phyloP scores from a whole-genome alignment of 2,329 filamentous ascomycete genomes.

The Cercospora nicotianae region DNA sequence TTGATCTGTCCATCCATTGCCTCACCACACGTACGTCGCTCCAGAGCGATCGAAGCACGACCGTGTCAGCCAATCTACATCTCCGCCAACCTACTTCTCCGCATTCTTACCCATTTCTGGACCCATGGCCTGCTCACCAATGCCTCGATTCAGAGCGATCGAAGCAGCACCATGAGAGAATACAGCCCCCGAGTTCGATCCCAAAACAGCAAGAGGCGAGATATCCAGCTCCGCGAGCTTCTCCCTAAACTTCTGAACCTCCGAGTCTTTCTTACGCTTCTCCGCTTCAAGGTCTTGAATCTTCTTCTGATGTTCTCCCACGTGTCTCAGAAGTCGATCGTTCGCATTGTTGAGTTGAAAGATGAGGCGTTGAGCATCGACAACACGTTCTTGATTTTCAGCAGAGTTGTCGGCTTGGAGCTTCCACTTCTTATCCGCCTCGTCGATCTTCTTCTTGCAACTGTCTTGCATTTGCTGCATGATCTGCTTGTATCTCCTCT shows the following conservation, averaged over 20 bases:
- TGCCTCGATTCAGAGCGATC: neutral
- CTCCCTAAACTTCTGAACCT: neutral
- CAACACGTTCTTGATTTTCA: conserved; percentile 5
- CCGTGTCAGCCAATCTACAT: neutral
- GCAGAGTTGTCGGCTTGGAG: conserved; percentile 4
- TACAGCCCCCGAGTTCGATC: neutral
- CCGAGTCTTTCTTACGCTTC: conserved; percentile 1
- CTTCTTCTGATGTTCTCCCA: neutral
- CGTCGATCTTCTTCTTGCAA: neutral
- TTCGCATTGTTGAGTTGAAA: neutral
- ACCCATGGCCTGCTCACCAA: neutral
- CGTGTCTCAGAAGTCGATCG: neutral
- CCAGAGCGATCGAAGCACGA: neutral
- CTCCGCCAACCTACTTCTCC: neutral
- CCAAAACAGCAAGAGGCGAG: neutral
- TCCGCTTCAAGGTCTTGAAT: neutral
- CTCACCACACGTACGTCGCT: neutral
- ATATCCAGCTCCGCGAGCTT: neutral
- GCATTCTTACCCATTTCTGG: neutral
- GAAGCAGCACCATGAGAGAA: neutral
- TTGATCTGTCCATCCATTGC: neutral
- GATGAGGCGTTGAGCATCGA: neutral
- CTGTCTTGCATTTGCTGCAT: conserved; percentile 2
- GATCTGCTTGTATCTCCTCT: neutral
- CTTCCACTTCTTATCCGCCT: conserved; percentile 11